Base-by-base conservation (phyloP, 2,329 filamentous ascomycete genomes). In the Pseudonectria foliicola region DNA sequence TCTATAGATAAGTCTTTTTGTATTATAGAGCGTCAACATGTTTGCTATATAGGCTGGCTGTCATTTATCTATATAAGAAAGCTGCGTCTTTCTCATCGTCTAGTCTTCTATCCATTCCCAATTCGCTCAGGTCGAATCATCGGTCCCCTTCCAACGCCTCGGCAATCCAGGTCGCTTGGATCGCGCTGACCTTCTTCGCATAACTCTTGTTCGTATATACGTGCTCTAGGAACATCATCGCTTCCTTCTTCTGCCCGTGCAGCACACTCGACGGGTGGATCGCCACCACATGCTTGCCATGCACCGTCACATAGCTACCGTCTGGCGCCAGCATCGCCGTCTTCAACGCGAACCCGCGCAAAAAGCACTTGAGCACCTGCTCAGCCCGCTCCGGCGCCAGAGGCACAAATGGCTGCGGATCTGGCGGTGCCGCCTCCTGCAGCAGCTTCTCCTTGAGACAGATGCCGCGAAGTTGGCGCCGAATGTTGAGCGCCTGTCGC, bases 221-320 rank as follows among this genome's bases (percentile, higher is more conserved):
- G 44, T 82, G 73, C 44, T 82, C 77, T 8, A 82, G 53, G 42
- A 80, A 82, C 76, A 82, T 77, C 51, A 82, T 79, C 4, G 76
- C 77, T 56, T 80, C 77, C 49, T 68, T 70, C 57, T 80, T 80
- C 48, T 71, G 67, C 0, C 77, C 76, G 43, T 79, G 74, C 31
- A 82, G 46, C 0, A 77, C 73, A 44, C 77, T 82, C 0, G 74
- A 68, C 0, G 78, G 78, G 46, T 82, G 78, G 13, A 82, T 72
- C 0, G 72, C 66, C 8, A 82, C 74, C 2, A 68, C 61, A 33
- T 80, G 74, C 48, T 77, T 78, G 13, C 75, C 77, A 21, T 72
- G 65, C 0, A 71, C 63, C 0, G 77, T 81, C 6, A 73, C 66
- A 38, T 80, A 84, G 48, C 70, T 78, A 10, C 67, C 68, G 43